Percentiles rank a stretch among this genome's conserved stretches.
Conservation (phyloP, 768 basidiomycete species). For the Leccinum disarticulatum region DNA sequence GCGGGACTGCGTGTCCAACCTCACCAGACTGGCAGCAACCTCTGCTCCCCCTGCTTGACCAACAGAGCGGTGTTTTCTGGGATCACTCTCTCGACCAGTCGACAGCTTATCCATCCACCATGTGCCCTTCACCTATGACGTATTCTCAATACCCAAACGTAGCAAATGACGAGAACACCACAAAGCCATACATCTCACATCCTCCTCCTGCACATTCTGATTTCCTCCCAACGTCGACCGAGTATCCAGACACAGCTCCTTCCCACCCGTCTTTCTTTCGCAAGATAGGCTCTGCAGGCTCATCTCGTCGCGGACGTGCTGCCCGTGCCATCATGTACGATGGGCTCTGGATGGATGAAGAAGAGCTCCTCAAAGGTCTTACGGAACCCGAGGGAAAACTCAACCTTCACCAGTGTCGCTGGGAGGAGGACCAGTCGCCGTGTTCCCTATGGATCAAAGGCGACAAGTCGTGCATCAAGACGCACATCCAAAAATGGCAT, state of each 20-base stretch:
- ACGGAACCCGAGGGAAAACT: conserved; percentile 1
- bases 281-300: neutral
- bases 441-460: conserved; percentile 19
- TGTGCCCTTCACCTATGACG: neutral
- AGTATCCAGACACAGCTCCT: neutral
- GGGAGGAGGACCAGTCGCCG: conserved; percentile 5
- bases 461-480: conserved; percentile 12
- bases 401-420: conserved; percentile 12
- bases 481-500: conserved; percentile 23
- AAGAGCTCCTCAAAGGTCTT: conserved; percentile 8
- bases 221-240: too few relatives aligned
- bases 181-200: neutral
- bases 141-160: neutral
- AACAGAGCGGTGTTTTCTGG: neutral
- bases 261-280: neutral
- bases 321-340: conserved; percentile 6
- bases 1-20: neutral
- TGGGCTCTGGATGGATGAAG: conserved; percentile 14
- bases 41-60: neutral
- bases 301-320: neutral
- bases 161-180: neutral
- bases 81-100: neutral
- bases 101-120: too few relatives aligned
- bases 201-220: neutral
- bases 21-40: neutral